Evolutionary conservation across 164 flowering plant species (phyloP), one percentile per base, ranked within the genome.

Genomic region (Chimonanthus salicifolius): DNA sequence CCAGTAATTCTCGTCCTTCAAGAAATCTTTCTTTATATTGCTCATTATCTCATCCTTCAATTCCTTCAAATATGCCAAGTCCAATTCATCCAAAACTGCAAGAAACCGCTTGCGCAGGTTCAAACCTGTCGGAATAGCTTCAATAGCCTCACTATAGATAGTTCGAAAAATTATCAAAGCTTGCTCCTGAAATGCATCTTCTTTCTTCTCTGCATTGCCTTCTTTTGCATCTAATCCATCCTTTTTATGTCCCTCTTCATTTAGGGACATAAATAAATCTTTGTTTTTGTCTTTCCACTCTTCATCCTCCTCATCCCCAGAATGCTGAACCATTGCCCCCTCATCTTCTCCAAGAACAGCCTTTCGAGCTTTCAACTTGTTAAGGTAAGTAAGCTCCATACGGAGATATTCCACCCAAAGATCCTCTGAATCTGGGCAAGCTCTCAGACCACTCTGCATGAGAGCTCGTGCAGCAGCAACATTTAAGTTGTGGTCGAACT

Each of bases 401-500:
- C 99, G 87, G 15, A 95, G 87, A 81, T 89, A 95, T 80, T 95
- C 98, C 2, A 95, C 86, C 97, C 97, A 93, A 20, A 93, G 84
- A 77, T 92, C 97, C 78, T 90, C 98, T 15, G 97, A 89, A 64
- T 70, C 64, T 5, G 91, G 90, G 81, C 99, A 95, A 10, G 83
- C 84, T 74, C 97, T 86, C 85, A 95, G 79, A 46, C 97, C 99
- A 62, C 76, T 88, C 72, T 84, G 92, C 99, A 95, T 93, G 2
- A 93, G 87, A 72, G 92, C 88, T 71, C 96, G 94, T 8, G 98
- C 98, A 70, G 97, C 89, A 7, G 78, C 72, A 8, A 82, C 90
- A 81, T 93, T 90, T 63, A 88, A 79, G 74, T 90, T 93, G 75
- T 84, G 84, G 74, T 92, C 98, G 76, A 93, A 93, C 74, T 95